These are phyloP conservation scores for Entelexis sorbosivorans DNA, from an alignment of 1,139 yeast species.

Conservation along the genomic window DNA sequence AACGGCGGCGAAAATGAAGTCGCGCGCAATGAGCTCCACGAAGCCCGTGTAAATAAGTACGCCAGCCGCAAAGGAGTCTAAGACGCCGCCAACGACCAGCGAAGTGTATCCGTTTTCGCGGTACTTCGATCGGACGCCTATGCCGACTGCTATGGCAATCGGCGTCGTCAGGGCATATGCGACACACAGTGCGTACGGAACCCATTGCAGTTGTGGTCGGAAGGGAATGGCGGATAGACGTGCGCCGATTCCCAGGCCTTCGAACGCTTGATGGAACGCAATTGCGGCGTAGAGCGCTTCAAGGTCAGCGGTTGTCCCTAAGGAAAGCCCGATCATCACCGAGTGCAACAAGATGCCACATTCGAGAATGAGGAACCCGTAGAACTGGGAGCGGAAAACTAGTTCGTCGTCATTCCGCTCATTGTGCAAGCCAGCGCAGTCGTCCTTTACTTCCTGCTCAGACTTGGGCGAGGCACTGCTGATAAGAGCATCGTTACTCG, in stretches of 20 bases:
- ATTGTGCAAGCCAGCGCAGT: too few species aligned
- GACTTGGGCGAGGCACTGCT: too few species aligned
- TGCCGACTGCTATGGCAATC: constrained; percentile 71
- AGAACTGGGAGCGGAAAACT: constrained; percentile 30
- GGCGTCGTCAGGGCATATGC: constrained; percentile 72
- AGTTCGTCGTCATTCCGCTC: background rate
- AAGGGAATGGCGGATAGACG: constrained; percentile 66
- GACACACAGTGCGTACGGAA: constrained; percentile 51
- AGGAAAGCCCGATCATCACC: constrained; percentile 61
- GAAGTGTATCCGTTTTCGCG: constrained; percentile 49
- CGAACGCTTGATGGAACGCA: constrained; percentile 85
- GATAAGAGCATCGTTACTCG: too few species aligned
- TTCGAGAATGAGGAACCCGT: constrained; percentile 55
- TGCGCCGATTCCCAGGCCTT: constrained; percentile 85
- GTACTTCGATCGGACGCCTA: constrained; percentile 65
- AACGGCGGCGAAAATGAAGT: constrained; percentile 47
- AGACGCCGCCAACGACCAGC: constrained; percentile 61
- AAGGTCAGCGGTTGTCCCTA: constrained; percentile 68
- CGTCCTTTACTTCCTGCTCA: too few species aligned
- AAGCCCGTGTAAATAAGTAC: constrained; percentile 75
- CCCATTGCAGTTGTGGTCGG: constrained; percentile 40
- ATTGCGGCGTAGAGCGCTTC: constrained; percentile 64
- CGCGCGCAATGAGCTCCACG: constrained; percentile 82
- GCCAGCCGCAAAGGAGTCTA: constrained; percentile 79
- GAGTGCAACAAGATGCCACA: constrained; percentile 78